Percentiles rank a stretch among this genome's conserved stretches.
phyloP scores from a whole-genome alignment of 208 protist species.

The Trichomonas gallinae region DNA sequence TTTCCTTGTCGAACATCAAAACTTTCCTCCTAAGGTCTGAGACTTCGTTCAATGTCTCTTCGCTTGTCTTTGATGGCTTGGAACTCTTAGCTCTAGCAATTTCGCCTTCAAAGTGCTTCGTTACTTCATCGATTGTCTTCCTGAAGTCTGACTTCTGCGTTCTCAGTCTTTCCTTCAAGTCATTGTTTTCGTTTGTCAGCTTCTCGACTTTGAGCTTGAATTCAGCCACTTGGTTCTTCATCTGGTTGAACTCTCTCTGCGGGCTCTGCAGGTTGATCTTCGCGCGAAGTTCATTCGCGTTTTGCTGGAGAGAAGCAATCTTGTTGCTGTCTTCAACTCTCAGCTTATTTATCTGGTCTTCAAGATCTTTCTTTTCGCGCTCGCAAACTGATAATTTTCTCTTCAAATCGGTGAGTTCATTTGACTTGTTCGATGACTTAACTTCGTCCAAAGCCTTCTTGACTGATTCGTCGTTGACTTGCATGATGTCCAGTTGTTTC shows the following conservation, averaged over 20 bases:
- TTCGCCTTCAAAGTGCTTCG: background rate
- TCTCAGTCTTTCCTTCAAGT: background rate
- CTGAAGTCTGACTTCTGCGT: background rate
- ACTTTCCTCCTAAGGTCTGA: background rate
- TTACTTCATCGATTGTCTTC: background rate
- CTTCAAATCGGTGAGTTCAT: background rate
- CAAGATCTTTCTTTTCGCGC: background rate
- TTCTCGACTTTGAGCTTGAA: background rate
- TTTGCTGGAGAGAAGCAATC: background rate
- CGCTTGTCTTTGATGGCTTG: background rate
- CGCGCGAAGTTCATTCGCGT: background rate
- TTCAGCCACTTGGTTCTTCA: background rate
- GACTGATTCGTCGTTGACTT: background rate
- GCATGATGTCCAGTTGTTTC: background rate
- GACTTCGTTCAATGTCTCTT: background rate
- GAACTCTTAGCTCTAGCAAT: background rate
- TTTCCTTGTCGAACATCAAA: background rate
- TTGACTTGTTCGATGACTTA: background rate
- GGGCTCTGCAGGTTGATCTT: background rate
- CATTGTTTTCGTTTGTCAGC: background rate
- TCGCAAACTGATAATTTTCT: background rate
- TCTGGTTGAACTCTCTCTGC: background rate
- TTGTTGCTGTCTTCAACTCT: background rate
- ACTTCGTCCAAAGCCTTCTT: background rate
- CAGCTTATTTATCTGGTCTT: background rate